Percentiles rank a stretch among this genome's conserved stretches.
phyloP scores from a whole-genome alignment of 805 yeast genomes.

The Yarrowia osloensis region DNA sequence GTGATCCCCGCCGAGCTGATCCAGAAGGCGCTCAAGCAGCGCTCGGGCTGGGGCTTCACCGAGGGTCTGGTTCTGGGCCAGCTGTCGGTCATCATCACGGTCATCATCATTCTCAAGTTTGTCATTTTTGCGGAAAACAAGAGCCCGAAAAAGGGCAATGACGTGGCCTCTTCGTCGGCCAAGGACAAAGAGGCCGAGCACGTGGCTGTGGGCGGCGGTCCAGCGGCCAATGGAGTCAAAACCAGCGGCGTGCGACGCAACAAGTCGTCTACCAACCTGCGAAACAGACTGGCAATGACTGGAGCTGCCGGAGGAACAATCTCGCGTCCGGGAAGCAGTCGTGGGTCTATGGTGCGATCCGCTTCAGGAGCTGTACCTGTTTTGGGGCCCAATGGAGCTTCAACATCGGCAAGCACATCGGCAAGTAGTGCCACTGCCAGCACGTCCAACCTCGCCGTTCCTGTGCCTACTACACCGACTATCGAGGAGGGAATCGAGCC shows the following conservation, averaged over 20 bases:
- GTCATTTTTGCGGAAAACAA: conserved; percentile 29
- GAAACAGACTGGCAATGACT: conserved; percentile 17
- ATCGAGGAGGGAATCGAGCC: conserved; percentile 8
- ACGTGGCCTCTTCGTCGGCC: neutral
- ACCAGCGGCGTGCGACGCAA: neutral
- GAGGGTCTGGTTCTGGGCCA: conserved; percentile 27
- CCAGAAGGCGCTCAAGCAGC: conserved; percentile 1
- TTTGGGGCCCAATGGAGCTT: neutral
- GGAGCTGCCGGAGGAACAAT: neutral
- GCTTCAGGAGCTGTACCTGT: neutral
- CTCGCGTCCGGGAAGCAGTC: conserved; percentile 13
- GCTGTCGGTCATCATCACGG: conserved; percentile 21
- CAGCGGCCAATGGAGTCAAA: neutral
- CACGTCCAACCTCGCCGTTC: neutral
- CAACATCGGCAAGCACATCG: too few relatives aligned
- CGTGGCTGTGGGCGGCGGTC: neutral
- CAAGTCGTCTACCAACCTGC: conserved; percentile 10
- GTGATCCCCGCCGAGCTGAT: conserved; percentile 19
- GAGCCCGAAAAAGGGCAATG: conserved; percentile 6
- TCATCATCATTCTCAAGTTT: conserved; percentile 22
- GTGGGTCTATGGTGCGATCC: neutral
- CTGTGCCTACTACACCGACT: neutral
- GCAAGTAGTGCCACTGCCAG: neutral
- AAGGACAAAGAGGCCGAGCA: conserved; percentile 18
- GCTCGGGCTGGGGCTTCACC: conserved; percentile 28